phyloP scores from a whole-genome alignment of 352 stramenopile species.

The Pythium rhizo-oryzae region DNA sequence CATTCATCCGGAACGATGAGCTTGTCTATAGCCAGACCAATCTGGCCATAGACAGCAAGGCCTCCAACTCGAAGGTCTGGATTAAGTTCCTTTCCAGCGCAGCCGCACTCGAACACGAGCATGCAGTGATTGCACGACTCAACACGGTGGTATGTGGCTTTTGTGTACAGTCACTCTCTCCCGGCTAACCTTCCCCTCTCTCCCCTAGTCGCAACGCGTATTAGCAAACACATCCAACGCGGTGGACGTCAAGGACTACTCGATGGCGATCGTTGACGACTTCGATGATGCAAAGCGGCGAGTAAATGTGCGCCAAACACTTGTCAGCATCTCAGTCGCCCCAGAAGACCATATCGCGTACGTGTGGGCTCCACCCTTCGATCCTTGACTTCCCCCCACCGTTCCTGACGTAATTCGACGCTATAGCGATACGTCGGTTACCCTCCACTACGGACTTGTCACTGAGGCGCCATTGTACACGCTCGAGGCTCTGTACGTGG shows the following conservation, averaged over 20 bases:
- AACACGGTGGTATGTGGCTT: constrained; percentile 39
- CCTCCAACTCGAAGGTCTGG: constrained; percentile 47
- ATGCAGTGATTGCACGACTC: constrained; percentile 42
- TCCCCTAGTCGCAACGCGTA: constrained; percentile 12
- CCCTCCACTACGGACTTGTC: constrained; percentile 57
- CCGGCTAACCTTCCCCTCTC: too few relatives aligned
- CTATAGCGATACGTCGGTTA: constrained; percentile 48
- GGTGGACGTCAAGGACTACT: constrained; percentile 27
- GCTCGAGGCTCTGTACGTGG: constrained; percentile 38
- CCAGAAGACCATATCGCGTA: constrained; percentile 67
- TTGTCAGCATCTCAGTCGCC: constrained; percentile 15
- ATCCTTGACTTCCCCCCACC: background rate
- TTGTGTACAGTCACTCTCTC: background rate
- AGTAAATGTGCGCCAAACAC: constrained; percentile 37
- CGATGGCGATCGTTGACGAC: constrained; percentile 36
- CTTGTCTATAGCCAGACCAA: constrained; percentile 48
- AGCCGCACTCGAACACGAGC: constrained; percentile 39
- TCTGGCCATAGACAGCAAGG: constrained; percentile 58
- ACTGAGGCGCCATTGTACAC: constrained; percentile 57
- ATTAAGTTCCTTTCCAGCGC: constrained; percentile 62
- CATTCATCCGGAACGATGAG: constrained; percentile 42
- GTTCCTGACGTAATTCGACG: background rate
- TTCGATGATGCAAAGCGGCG: constrained; percentile 67
- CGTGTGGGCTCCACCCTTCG: background rate
- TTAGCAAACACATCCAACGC: background rate